Evolutionary conservation across 2,329 filamentous ascomycete species (phyloP).

Genomic region (Cadophora sp.): DNA sequence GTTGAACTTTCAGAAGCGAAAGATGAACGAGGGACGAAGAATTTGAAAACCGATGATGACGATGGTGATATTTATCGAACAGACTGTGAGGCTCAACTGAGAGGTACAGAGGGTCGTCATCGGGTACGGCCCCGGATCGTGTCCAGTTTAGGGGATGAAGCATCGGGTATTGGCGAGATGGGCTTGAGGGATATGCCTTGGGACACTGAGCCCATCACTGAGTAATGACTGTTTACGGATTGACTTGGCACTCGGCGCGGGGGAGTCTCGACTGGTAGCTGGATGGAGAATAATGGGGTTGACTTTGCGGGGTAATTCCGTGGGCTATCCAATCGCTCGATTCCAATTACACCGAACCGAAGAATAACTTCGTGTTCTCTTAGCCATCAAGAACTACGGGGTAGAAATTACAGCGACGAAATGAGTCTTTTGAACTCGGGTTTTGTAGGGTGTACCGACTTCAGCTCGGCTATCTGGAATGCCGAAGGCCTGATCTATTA

Average conservation of each 20-base stretch:
- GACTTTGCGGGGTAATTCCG: conserved; percentile 7
- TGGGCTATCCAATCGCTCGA: conserved; percentile 5
- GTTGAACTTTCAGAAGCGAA: neutral
- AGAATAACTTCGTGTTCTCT: neutral
- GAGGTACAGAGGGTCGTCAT: neutral
- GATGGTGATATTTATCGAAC: neutral
- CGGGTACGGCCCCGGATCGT: conserved; percentile 12
- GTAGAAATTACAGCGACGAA: neutral
- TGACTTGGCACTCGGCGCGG: neutral
- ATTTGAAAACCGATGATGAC: neutral
- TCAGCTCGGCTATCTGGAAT: neutral
- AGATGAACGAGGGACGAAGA: neutral
- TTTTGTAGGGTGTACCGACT: neutral
- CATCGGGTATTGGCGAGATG: neutral
- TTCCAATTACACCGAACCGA: neutral
- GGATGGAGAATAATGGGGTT: neutral
- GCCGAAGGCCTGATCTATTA: neutral
- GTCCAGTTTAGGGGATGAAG: neutral
- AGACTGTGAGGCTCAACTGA: neutral
- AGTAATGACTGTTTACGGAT: neutral
- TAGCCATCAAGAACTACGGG: neutral
- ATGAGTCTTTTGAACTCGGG: neutral
- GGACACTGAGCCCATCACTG: neutral
- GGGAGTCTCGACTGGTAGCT: too few relatives aligned
- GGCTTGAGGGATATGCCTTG: neutral